A percentile compares a stretch with the other conserved stretches of the same genome.
These are phyloP conservation scores for Seiridium cupressi DNA, from an alignment of 2,329 filamentous ascomycete species.

Conservation along the genomic window DNA sequence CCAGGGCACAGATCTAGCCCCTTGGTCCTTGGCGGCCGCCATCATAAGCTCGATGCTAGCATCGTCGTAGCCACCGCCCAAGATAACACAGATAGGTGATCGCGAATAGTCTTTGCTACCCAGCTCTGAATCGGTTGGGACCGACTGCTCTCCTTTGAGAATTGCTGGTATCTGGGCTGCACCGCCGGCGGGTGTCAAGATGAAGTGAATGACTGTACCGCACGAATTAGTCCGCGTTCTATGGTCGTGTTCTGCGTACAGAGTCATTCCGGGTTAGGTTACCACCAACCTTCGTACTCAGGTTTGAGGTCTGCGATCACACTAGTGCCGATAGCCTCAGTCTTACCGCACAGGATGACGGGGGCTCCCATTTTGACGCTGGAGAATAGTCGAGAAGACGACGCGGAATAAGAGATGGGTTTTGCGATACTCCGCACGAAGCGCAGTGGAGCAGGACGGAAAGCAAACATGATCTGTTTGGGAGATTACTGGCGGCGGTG, in stretches of 20 bases:
- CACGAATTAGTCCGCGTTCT: too few species aligned
- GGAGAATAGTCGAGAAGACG: background rate
- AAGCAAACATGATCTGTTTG: too few species aligned
- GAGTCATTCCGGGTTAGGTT: background rate
- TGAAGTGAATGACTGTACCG: constrained; percentile 20
- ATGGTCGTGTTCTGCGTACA: background rate
- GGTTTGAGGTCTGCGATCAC: constrained; percentile 20
- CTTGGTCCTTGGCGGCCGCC: constrained; percentile 8
- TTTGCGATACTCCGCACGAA: too few species aligned
- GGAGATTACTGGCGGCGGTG: too few species aligned
- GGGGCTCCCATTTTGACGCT: constrained; percentile 12
- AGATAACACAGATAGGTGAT: constrained; percentile 14
- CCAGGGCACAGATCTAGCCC: constrained; percentile 19
- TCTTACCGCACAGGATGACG: constrained; percentile 20
- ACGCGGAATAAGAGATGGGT: too few species aligned
- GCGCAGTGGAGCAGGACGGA: too few species aligned
- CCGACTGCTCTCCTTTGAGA: constrained; percentile 14
- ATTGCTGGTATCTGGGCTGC: constrained; percentile 16
- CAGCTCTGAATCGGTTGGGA: constrained; percentile 13
- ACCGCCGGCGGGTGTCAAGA: constrained; percentile 15
- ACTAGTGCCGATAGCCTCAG: constrained; percentile 14
- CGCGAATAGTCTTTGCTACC: constrained; percentile 19
- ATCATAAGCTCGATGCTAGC: constrained; percentile 12
- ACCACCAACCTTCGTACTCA: constrained; percentile 19
- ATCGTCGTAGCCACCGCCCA: constrained; percentile 21